Conservation (phyloP, 164 flowering plant genomes). For the Kalanchoe fedtschenkoi region DNA sequence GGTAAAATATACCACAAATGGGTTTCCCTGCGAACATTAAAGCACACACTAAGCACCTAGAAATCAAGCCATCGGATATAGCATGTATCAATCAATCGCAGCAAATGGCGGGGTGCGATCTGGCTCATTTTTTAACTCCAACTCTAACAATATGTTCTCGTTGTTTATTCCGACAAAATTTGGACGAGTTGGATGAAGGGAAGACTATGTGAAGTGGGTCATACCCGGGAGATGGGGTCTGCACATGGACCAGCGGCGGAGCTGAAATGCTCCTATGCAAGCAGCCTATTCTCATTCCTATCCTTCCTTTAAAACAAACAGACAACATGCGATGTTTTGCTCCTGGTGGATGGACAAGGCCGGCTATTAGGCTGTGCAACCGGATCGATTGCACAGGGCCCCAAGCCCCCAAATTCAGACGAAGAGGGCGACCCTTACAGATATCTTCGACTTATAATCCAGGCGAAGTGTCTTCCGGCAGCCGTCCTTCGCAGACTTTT, state of each 20-base stretch:
- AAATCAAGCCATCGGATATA: neutral
- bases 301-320: neutral
- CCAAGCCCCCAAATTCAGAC: too few species aligned
- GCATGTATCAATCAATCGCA: neutral
- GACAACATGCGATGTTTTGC: slow-evolving; percentile 10
- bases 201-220: neutral
- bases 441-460: too few species aligned
- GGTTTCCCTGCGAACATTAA: slow-evolving; percentile 45
- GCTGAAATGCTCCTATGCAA: slow-evolving; percentile 23
- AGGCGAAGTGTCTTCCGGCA: too few species aligned
- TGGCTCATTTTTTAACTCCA: too few species aligned
- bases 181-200: neutral
- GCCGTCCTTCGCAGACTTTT: too few species aligned
- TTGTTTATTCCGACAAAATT: neutral
- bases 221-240: slow-evolving; percentile 53
- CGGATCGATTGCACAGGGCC: too few species aligned
- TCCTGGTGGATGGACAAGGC: neutral
- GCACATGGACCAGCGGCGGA: slow-evolving; percentile 27
- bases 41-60: neutral
- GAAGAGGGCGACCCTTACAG: too few species aligned
- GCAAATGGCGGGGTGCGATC: too few species aligned
- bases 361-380: too few species aligned
- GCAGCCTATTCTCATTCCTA: slow-evolving; percentile 32
- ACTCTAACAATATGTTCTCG: too few species aligned
- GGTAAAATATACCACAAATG: slow-evolving; percentile 83